Base-by-base conservation (phyloP, 345 rosid species). In the Lumnitzera littorea region DNA sequence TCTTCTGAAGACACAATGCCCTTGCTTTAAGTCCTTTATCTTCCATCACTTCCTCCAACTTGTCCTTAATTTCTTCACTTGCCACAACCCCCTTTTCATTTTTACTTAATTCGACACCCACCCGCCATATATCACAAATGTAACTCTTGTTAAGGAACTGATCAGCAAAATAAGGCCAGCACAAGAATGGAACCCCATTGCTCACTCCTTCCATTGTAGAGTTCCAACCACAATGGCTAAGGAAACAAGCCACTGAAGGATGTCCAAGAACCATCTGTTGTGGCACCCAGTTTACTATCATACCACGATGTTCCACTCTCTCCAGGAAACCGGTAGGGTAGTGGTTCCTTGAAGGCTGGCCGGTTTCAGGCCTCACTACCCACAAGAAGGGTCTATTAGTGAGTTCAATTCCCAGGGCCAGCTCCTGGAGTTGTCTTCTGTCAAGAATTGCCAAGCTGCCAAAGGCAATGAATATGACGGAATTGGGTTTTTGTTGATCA, bases 141-240 rank as follows among this genome's bases (percentile, higher is more conserved):
- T 74, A 83, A 10, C 55, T 51, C 62, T 56, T 57, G 63, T 71
- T 82, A 36, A 43, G 66, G 49, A 70, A 73, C 47, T 76, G 86
- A 50, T 80, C 91, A 4, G 68, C 71, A 46, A 75, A 75, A 56
- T 66, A 68, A 16, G 89, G 92, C 50, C 75, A 67, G 48, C 84
- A 75, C 15, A 81, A 31, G 70, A 85, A 67, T 2, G 91, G 89
- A 17, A 78, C 56, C 8, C 87, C 84, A 13, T 61, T 72, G 49
- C 72, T 58, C 1, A 72, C 71, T 15, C 78, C 80, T 69, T 88
- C 89, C 56, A 83, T 53, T 23, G 82, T 72, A 15, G 88, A 85
- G 62, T 80, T 83, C 91, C 86, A 83, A 12, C 89, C 89, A 47
- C 85, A 83, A 57, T 81, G 88, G 63, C 81, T 83, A 27, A 53